Base-by-base conservation (phyloP, 306 rosid species). In the Citrullus colocynthis region DNA sequence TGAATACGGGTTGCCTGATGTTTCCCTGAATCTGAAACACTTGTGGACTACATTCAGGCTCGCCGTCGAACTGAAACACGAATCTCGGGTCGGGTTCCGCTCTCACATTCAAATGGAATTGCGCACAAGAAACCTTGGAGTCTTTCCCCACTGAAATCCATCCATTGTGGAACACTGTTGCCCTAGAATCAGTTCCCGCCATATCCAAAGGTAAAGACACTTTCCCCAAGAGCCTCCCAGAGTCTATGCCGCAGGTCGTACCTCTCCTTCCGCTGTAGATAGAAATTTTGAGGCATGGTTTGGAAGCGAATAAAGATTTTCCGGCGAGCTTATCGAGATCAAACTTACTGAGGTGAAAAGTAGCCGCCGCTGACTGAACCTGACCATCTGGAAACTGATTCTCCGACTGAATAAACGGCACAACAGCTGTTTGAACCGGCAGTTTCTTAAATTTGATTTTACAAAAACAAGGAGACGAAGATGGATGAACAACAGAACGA, bases 1-100 rank as follows among this genome's bases (percentile, higher is more conserved):
- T 82, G 82, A 90, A 90, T 13, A 90, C 96, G 0, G 96, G 96
- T 45, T 90, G 96, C 9, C 90, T 69, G 60, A 88, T 88, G 64
- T 87, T 85, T 63, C 91, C 91, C 82, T 88, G 92, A 79, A 90
- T 88, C 88, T 84, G 92, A 42, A 90, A 88, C 71, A 90, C 92
- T 30, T 90, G 96, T 0, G 96, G 96, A 32, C 96, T 90, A 21
- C 96, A 90, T 48, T 90, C 96, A 0, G 96, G 96, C 36, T 90
- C 96, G 3, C 96, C 96, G 39, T 88, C 96, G 80, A 90, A 90
- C 84, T 84, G 96, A 16, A 90, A 90, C 3, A 90, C 96, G 79
- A 90, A 90, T 56, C 96, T 54, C 7, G 92, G 92, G 79, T 89
- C 93, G 9, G 95, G 94, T 72, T 89, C 93, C 0, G 95, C 90